phyloP scores from a whole-genome alignment of 2,329 filamentous ascomycete genomes.

The Xylogone sp. region DNA sequence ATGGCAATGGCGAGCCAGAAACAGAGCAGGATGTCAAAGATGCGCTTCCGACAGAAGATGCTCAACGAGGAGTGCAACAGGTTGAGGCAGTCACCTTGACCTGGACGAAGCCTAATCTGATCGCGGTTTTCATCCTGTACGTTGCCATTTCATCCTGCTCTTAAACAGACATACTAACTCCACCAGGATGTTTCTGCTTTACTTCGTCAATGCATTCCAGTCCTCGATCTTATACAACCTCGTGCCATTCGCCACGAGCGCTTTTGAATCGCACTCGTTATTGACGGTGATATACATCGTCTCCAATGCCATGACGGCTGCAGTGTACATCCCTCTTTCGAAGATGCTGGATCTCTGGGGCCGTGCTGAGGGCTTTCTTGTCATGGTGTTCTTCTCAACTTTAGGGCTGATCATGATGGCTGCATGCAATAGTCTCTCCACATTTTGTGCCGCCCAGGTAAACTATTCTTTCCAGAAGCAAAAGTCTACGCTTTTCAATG shows the following conservation, averaged over 20 bases:
- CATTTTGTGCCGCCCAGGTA: constrained; percentile 49
- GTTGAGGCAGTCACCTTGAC: constrained; percentile 49
- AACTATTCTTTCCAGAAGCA: not conserved
- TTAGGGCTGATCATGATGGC: constrained; percentile 63
- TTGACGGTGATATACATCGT: constrained; percentile 48
- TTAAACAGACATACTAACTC: not conserved
- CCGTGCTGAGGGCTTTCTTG: constrained; percentile 59
- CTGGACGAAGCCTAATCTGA: constrained; percentile 45
- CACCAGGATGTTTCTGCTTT: constrained; percentile 41
- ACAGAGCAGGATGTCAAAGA: constrained; percentile 10
- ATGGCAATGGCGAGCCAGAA: not conserved
- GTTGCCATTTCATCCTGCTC: constrained; percentile 16
- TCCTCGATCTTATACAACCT: constrained; percentile 27
- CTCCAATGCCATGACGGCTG: constrained; percentile 50
- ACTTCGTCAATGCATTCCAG: constrained; percentile 38
- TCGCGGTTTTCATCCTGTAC: constrained; percentile 43
- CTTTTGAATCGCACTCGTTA: constrained; percentile 18
- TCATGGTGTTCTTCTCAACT: constrained; percentile 49
- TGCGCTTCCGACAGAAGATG: constrained; percentile 13
- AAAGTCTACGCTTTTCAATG: not conserved
- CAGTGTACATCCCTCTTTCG: constrained; percentile 61
- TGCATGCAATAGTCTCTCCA: constrained; percentile 52
- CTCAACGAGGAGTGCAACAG: constrained; percentile 40
- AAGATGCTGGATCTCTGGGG: constrained; percentile 68
- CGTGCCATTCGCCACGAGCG: constrained; percentile 20